Evolutionary conservation across 352 stramenopile species (phyloP), one percentile per base, ranked within the genome.

Genomic region (Globisporangium iwayamae): DNA sequence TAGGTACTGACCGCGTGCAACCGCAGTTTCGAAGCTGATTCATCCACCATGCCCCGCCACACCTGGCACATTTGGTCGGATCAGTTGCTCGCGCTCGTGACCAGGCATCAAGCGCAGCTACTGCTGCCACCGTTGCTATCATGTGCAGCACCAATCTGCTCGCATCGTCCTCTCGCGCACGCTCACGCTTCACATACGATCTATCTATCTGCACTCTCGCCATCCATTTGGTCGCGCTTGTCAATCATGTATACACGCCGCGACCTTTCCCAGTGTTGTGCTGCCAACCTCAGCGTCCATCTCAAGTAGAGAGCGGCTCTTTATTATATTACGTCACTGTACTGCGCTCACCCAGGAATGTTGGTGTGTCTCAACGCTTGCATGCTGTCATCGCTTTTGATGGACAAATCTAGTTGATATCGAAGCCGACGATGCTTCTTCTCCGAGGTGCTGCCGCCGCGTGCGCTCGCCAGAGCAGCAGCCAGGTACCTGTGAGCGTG

Each of bases 191-290:
- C 20, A 7, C 46, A 18, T 30, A 9, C 20, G 25, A 28, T 52
- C 10, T 20, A 54, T 30, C 9, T n/a, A 36, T 9, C 13, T 2
- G 25, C 28, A 18, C 51, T 7, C 20, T 6, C 51, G 36, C 30
- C 51, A 57, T 57, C 47, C 48, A 36, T 58, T 39, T 58, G 32
- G 52, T 57, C 52, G 32, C 32, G 52, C n/a, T 45, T 58, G 52
- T 58, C 52, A 58, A 58, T 46, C 51, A 38, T n/a, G 8, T 1
- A 32, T 22, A 28, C 25, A 28, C 25, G 25, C 25, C 25, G 28
- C 50, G 25, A 56, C 50, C 50, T 55, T 55, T 55, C 50, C 50
- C 50, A 56, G 13, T 2, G 14, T 3, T 32, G 47, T 14, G 20
- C 10, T 4, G 20, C 3, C 25, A 55, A 14, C 34, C 14, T 13